phyloP scores from a whole-genome alignment of 805 yeast species.

The Starmerella apis region DNA sequence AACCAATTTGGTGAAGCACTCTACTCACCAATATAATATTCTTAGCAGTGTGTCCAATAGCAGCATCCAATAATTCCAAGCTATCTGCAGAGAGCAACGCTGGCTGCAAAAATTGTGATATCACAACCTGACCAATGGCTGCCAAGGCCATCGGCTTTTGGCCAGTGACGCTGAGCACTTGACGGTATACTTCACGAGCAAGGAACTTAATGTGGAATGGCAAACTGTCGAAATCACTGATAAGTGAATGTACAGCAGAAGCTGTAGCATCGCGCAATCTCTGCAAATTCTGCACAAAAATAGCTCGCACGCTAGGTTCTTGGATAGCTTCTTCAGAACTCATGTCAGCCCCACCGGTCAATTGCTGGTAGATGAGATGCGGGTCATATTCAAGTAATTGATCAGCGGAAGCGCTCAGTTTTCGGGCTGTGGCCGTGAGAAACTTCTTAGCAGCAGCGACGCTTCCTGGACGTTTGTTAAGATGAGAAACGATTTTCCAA shows the following conservation, averaged over 20 bases:
- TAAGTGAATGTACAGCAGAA: conserved; percentile 47
- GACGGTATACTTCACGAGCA: conserved; percentile 37
- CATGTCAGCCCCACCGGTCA: conserved; percentile 30
- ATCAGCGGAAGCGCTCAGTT: conserved; percentile 31
- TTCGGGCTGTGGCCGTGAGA: conserved; percentile 32
- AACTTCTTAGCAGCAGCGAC: conserved; percentile 29
- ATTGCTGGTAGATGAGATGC: conserved; percentile 30
- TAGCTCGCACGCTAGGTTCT: conserved; percentile 58
- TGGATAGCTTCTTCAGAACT: conserved; percentile 64
- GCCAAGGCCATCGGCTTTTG: conserved; percentile 43
- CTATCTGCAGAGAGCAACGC: conserved; percentile 34
- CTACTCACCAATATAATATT: conserved; percentile 51
- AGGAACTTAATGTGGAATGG: conserved; percentile 51
- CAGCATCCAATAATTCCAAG: conserved; percentile 41
- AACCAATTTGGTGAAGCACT: conserved; percentile 53
- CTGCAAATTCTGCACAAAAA: conserved; percentile 66
- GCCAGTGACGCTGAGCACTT: conserved; percentile 28
- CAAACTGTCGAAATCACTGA: conserved; percentile 35
- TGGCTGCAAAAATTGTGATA: conserved; percentile 31
- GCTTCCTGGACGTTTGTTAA: conserved; percentile 12
- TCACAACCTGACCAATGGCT: conserved; percentile 50
- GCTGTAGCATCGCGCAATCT: conserved; percentile 60
- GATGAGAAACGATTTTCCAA: conserved; percentile 18
- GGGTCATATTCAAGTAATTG: conserved; percentile 78
- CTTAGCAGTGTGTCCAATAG: conserved; percentile 35